phyloP scores from a whole-genome alignment of 305 asterid species.

The Fraxinus sp. region DNA sequence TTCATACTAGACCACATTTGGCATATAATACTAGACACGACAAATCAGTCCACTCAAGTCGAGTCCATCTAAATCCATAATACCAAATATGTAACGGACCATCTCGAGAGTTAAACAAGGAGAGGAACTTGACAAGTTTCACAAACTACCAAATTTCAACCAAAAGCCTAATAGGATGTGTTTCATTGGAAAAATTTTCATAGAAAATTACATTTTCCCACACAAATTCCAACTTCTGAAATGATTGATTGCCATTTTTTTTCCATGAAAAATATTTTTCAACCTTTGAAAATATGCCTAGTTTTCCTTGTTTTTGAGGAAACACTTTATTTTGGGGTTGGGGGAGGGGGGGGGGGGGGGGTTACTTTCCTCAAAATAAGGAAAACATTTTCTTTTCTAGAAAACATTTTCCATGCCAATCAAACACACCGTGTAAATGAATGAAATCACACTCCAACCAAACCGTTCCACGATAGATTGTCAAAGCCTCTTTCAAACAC shows the following conservation, averaged over 20 bases:
- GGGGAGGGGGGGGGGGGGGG: too few relatives aligned
- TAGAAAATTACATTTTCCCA: neutral
- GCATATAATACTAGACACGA: neutral
- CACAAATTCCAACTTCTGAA: neutral
- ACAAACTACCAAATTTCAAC: slow-evolving; percentile 2
- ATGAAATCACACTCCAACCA: neutral
- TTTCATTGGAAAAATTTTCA: too few relatives aligned
- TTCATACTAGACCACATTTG: neutral
- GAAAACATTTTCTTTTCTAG: neutral
- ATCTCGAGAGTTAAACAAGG: neutral
- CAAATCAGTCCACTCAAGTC: neutral
- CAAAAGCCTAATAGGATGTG: neutral
- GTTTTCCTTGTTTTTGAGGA: too few relatives aligned
- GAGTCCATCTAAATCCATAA: neutral
- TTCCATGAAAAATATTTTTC: neutral
- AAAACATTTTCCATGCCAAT: neutral
- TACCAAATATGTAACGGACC: neutral
- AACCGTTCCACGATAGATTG: neutral
- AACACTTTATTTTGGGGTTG: too few relatives aligned
- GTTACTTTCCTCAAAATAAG: too few relatives aligned
- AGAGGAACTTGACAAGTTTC: neutral
- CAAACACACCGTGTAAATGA: neutral
- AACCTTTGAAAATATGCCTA: too few relatives aligned
- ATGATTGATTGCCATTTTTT: neutral
- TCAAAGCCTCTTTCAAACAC: neutral